Evolutionary conservation across 176 grass and related monocot species (phyloP).

Genomic region (Leersia perrieri): DNA sequence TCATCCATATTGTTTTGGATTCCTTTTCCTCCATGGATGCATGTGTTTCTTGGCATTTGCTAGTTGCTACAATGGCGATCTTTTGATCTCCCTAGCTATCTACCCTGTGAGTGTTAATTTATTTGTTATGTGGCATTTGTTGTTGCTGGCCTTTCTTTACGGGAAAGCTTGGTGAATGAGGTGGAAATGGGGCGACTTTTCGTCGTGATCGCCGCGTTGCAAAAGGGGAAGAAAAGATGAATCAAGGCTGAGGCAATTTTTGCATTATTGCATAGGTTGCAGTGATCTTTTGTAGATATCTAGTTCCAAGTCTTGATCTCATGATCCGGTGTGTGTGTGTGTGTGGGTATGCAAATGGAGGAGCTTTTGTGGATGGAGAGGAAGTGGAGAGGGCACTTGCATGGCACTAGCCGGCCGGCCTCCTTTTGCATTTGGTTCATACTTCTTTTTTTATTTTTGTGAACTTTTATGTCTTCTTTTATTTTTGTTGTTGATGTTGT

Average conservation of each 20-base stretch:
- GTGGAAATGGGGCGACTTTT: constrained; percentile 29
- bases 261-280: background rate
- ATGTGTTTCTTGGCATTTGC: constrained; percentile 12
- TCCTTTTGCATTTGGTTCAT: constrained; percentile 31
- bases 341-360: constrained; percentile 13
- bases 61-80: background rate
- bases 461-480: background rate
- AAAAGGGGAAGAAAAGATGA: background rate
- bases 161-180: constrained; percentile 1
- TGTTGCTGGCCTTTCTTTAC: background rate
- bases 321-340: background rate
- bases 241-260: background rate
- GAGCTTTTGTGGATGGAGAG: constrained; percentile 1
- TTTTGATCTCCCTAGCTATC: background rate
- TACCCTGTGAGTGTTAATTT: background rate
- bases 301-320: background rate
- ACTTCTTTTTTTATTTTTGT: background rate
- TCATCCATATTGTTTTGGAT: constrained; percentile 14
- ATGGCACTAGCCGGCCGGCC: background rate
- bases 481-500: background rate
- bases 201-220: background rate
- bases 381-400: constrained; percentile 31
- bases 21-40: background rate
- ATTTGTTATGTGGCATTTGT: constrained; percentile 18
- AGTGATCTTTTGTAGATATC: background rate